These are phyloP conservation scores for Aspergillus bombycis DNA, from an alignment of 2,329 filamentous ascomycete species.

Conservation along the genomic window DNA sequence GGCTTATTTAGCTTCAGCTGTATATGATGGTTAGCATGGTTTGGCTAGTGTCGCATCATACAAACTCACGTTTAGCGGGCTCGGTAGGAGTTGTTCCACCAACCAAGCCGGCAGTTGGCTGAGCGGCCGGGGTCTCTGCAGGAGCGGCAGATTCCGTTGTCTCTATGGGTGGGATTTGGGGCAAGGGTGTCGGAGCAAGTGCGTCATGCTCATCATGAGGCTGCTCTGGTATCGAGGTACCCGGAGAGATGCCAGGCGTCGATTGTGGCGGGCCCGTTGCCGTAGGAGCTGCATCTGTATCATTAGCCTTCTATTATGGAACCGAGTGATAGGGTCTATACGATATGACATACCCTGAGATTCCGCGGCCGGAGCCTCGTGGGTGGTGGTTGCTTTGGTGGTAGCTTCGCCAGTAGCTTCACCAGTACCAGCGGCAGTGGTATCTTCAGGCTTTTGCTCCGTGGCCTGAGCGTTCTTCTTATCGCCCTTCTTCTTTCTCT, in stretches of 20 bases:
- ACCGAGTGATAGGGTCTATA: background rate
- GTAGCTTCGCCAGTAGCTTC: background rate
- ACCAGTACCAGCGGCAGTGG: background rate
- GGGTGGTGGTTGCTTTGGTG: background rate
- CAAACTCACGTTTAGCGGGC: background rate
- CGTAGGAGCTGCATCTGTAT: background rate
- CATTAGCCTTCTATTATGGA: background rate
- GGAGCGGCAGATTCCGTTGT: constrained; percentile 8
- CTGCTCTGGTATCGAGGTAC: background rate
- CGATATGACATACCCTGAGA: background rate
- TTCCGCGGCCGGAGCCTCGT: background rate
- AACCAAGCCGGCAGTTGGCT: constrained; percentile 1
- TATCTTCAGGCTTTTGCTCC: constrained; percentile 11
- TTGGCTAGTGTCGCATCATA: background rate
- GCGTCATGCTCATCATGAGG: constrained; percentile 1
- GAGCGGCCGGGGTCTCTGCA: constrained; percentile 12
- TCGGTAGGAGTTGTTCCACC: background rate
- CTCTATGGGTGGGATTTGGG: background rate
- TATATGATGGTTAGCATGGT: constrained; percentile 8
- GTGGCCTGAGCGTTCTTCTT: background rate
- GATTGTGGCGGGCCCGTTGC: background rate
- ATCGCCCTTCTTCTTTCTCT: constrained; percentile 33
- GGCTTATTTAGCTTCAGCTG: constrained; percentile 18
- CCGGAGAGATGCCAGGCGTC: background rate
- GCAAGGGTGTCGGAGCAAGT: background rate